Evolutionary conservation across 1,284 basidiomycete species (phyloP), one percentile per base, ranked within the genome.

Genomic region (Cryptococcus sp.): DNA sequence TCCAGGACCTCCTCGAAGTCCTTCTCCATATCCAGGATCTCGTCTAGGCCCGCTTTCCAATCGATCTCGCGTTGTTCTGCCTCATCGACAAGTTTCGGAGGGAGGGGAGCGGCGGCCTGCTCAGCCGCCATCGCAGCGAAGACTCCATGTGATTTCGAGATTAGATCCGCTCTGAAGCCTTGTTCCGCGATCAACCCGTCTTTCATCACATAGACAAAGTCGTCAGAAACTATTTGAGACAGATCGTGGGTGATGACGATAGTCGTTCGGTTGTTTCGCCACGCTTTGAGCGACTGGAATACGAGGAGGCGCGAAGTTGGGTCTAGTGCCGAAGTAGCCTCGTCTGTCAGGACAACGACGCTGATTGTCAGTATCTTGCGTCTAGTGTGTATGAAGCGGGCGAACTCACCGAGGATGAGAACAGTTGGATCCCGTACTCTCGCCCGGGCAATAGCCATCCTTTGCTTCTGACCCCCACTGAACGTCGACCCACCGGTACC

Each of bases 201-300:
- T 64, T 87, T 86, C 82, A 99, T 86, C 4, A 98, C 88, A 74
- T 98, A 97, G 16, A 95, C 89, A 67, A 95, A 98, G 76, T 98
- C 94, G 17, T 82, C 78, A 0, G 81, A 55, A 4, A 81, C 80
- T 66, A 99, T 90, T 69, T 93, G 90, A 0, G 88, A 88, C 13
- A 98, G 85, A 70, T 98, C 94, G 76, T 98, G 95, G 0, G 94
- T 97, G 78, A 98, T 96, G 60, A 98, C 88, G 70, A 99, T 88
- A 0, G 95, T 99, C 0, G 94, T 96, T 71, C 85, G 87, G 77
- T 90, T 88, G 23, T 76, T 78, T 20, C 93, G 83, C 90, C 92
- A 94, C 19, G 79, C 78, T 71, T 90, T 90, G 78, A 98, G 84
- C 0, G 92, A 91, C 63, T 91, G 88, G 64, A 92, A 92, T 10